A percentile compares a stretch with the other conserved stretches of the same genome.
Conservation (phyloP, 305 asterid genomes). For the Rubia peregrina region DNA sequence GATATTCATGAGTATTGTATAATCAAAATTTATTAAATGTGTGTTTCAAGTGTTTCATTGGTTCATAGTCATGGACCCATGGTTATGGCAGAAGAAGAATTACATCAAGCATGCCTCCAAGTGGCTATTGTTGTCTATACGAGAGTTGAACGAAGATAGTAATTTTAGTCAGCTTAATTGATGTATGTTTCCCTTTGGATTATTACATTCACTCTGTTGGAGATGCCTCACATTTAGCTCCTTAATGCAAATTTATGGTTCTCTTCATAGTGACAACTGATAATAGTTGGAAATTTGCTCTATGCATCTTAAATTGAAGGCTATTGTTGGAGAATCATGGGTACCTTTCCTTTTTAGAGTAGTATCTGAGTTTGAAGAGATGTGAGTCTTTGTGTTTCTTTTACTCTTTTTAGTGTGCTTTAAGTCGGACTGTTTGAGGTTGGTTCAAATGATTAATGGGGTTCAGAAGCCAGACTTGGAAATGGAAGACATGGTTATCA, state of each 20-base stretch:
- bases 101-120: neutral
- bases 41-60: too few species aligned
- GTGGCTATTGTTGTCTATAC: neutral
- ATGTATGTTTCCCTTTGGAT: neutral
- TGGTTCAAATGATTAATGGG: too few species aligned
- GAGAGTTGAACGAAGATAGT: neutral
- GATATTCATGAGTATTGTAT: too few species aligned
- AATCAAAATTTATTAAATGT: too few species aligned
- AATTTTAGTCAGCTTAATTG: neutral
- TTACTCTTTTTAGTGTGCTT: neutral
- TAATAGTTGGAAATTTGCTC: constrained; percentile 13
- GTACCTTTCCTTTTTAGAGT: constrained; percentile 98
- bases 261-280: constrained; percentile 3
- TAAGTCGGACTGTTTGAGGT: too few species aligned
- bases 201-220: neutral
- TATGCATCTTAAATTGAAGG: constrained; percentile 50
- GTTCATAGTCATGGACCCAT: too few species aligned
- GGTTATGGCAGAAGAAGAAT: too few species aligned
- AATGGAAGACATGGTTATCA: too few species aligned
- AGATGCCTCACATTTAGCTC: neutral
- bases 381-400: constrained; percentile 42
- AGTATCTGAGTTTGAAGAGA: constrained; percentile 98
- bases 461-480: too few species aligned
- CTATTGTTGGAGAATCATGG: constrained; percentile 99
- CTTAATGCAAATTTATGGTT: neutral